These are phyloP conservation scores for Scheffersomyces cryptocercus DNA, from an alignment of 1,139 yeast species.

Conservation along the genomic window DNA sequence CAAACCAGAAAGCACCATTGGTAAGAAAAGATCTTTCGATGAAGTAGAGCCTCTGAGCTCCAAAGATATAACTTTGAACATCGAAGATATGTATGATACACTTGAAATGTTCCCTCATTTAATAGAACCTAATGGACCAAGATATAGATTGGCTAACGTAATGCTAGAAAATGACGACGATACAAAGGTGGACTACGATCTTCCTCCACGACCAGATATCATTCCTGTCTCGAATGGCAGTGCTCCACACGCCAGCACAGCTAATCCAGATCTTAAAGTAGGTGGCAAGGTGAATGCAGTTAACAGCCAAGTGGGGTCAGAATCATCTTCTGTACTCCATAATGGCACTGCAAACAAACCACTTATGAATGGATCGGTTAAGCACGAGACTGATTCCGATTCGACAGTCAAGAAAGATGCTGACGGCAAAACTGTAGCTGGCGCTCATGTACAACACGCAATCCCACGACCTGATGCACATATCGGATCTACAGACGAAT, in stretches of 20 bases:
- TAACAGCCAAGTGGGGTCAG: not conserved
- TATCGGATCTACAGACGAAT: slow-evolving; percentile 66
- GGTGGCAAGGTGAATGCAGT: slow-evolving; percentile 1
- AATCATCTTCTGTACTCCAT: not conserved
- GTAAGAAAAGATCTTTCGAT: slow-evolving; percentile 20
- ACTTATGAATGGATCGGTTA: slow-evolving; percentile 5
- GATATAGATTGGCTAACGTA: slow-evolving; percentile 50
- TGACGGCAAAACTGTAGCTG: not conserved
- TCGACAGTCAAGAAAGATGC: slow-evolving; percentile 9
- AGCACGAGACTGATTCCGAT: slow-evolving; percentile 6
- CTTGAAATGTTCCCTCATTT: slow-evolving; percentile 65
- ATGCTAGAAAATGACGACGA: slow-evolving; percentile 61
- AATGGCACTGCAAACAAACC: not conserved
- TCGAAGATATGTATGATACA: slow-evolving; percentile 67
- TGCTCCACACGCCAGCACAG: slow-evolving; percentile 7
- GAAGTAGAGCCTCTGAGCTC: slow-evolving; percentile 12
- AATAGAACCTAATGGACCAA: slow-evolving; percentile 67
- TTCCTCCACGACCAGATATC: slow-evolving; percentile 37
- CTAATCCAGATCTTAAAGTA: slow-evolving; percentile 7
- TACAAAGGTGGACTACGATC: slow-evolving; percentile 40
- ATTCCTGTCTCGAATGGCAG: slow-evolving; percentile 7
- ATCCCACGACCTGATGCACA: slow-evolving; percentile 27
- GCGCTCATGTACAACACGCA: slow-evolving; percentile 1
- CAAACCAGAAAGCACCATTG: not conserved
- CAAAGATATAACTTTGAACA: slow-evolving; percentile 48